Conservation (phyloP, 1,284 basidiomycete genomes). For the Salmacisia buchloeana region DNA sequence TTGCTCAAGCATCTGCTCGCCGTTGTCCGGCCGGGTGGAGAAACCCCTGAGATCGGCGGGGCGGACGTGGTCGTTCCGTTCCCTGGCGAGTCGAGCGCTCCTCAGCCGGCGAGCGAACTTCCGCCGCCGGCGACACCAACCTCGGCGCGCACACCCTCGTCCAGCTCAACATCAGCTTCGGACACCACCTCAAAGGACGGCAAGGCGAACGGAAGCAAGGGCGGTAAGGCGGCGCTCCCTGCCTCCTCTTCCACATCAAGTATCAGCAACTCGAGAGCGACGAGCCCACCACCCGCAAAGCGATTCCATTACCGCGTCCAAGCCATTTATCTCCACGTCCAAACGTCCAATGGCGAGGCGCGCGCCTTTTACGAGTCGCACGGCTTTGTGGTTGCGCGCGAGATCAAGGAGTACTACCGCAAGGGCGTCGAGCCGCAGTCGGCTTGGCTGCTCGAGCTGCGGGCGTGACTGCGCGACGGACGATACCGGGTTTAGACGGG, state of each 20-base stretch:
- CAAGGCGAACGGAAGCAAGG: slow-evolving; percentile 18
- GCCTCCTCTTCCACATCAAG: slow-evolving; percentile 3
- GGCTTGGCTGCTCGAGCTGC: slow-evolving; percentile 49
- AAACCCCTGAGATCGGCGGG: background rate
- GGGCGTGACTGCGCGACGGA: no score
- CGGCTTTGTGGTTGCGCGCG: slow-evolving; percentile 47
- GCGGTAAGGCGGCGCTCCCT: slow-evolving; percentile 25
- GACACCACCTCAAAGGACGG: no score
- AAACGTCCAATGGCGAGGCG: slow-evolving; percentile 50
- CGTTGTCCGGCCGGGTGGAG: slow-evolving; percentile 36
- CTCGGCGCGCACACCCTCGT: no score
- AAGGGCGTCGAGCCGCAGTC: slow-evolving; percentile 44
- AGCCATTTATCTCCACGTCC: slow-evolving; percentile 51
- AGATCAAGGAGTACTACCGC: slow-evolving; percentile 42
- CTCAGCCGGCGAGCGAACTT: background rate
- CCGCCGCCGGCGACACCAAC: background rate
- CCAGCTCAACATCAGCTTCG: no score
- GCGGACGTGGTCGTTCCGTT: background rate
- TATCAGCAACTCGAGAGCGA: slow-evolving; percentile 22
- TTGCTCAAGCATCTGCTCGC: slow-evolving; percentile 47
- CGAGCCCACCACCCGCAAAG: slow-evolving; percentile 15
- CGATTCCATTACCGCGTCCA: slow-evolving; percentile 20
- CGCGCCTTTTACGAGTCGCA: slow-evolving; percentile 50
- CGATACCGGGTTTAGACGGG: no score
- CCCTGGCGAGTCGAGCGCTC: background rate